Evolutionary conservation across 1,139 yeast genomes (phyloP).

Genomic region (Eremothecium gossypii): DNA sequence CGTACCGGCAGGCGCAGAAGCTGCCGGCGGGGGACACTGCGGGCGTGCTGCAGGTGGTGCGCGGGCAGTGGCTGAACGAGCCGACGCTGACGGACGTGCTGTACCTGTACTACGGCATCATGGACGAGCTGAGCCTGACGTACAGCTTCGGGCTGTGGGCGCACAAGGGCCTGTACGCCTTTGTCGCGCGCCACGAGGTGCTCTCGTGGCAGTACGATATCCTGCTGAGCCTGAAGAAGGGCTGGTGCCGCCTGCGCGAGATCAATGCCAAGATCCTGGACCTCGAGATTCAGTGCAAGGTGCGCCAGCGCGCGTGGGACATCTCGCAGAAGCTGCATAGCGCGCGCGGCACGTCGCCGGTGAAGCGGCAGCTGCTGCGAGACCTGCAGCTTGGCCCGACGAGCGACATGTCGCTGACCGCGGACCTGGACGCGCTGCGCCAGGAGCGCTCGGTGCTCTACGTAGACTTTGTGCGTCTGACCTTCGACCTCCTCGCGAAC

Average conservation of each 20-base stretch:
- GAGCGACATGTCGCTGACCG: constrained; percentile 12
- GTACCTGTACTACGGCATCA: constrained; percentile 51
- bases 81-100: constrained; percentile 40
- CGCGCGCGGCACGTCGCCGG: constrained; percentile 18
- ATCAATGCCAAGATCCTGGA: constrained; percentile 37
- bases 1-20: constrained; percentile 5
- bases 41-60: constrained; percentile 11
- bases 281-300: constrained; percentile 30
- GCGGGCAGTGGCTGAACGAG: constrained; percentile 34
- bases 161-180: constrained; percentile 31
- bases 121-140: constrained; percentile 50
- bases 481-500: constrained; percentile 38
- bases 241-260: constrained; percentile 34
- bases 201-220: constrained; percentile 61
- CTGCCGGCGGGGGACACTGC: constrained; percentile 8
- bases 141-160: constrained; percentile 45
- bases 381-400: constrained; percentile 22
- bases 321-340: constrained; percentile 17
- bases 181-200: constrained; percentile 45
- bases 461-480: constrained; percentile 32
- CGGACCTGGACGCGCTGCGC: constrained; percentile 27
- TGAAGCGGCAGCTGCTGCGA: constrained; percentile 27
- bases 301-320: constrained; percentile 27
- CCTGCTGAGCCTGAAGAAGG: constrained; percentile 43
- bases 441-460: constrained; percentile 30